phyloP scores from a whole-genome alignment of 495 filamentous ascomycete species.

The Penicillium alfredii region DNA sequence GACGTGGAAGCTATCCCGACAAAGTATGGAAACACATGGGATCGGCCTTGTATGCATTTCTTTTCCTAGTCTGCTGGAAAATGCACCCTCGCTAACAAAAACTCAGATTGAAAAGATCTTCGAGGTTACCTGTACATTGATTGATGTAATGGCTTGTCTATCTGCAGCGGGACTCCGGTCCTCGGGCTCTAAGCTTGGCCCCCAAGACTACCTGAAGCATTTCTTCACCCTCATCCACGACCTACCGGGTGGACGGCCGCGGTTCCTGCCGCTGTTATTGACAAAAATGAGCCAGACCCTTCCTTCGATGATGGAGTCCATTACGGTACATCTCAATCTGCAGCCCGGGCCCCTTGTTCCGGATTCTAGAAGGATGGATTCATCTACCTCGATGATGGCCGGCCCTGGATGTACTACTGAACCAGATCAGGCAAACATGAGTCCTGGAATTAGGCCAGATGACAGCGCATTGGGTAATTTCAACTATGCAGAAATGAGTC shows the following conservation, averaged over 20 bases:
- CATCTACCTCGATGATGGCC: too few species aligned
- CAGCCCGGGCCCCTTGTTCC: background rate
- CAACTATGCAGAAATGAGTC: constrained; percentile 21
- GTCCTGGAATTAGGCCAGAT: background rate
- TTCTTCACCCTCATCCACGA: constrained; percentile 59
- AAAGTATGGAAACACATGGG: constrained; percentile 62
- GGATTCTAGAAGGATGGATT: background rate
- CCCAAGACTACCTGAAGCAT: constrained; percentile 66
- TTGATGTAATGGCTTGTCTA: constrained; percentile 65
- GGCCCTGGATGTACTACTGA: background rate
- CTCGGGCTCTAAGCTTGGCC: constrained; percentile 56
- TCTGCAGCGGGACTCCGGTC: constrained; percentile 41
- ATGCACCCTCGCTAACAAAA: too few species aligned
- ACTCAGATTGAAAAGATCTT: constrained; percentile 74
- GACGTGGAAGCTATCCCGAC: constrained; percentile 57
- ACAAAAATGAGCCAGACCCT: constrained; percentile 63
- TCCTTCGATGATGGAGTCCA: constrained; percentile 50
- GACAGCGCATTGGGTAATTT: constrained; percentile 10
- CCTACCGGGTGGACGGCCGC: constrained; percentile 62
- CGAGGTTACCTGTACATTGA: constrained; percentile 65
- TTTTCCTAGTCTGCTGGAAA: background rate
- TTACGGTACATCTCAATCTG: constrained; percentile 26
- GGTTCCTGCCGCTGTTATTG: constrained; percentile 65
- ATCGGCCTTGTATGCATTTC: constrained; percentile 56
- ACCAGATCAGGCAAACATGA: background rate